Conservation (phyloP, 108 stramenopile species). For the Pseudonitzschia pungens region DNA sequence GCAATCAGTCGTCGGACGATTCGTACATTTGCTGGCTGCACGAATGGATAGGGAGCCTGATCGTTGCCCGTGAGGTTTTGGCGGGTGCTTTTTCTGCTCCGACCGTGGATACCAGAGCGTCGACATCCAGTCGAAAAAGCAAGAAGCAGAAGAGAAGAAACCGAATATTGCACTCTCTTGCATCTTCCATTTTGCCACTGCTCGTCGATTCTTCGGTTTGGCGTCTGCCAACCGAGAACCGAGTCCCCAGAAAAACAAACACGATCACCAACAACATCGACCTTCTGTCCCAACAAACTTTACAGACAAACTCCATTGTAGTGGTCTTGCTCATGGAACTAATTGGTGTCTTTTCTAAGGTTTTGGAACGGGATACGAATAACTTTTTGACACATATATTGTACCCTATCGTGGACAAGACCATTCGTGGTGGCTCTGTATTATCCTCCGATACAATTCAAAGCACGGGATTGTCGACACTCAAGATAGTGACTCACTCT, state of each 20-base stretch:
- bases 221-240: conserved; percentile 12
- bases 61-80: conserved; percentile 27
- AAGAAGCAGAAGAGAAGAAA: conserved; percentile 1
- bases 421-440: conserved; percentile 1
- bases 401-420: conserved; percentile 25
- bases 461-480: neutral
- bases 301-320: neutral
- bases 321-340: conserved; percentile 15
- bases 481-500: neutral
- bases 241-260: neutral
- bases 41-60: conserved; percentile 30
- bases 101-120: no score
- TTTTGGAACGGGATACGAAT: neutral
- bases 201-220: conserved; percentile 15
- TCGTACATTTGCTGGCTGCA: neutral
- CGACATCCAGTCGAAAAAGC: neutral
- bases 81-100: conserved; percentile 16
- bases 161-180: conserved; percentile 20
- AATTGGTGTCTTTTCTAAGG: neutral
- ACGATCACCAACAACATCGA: neutral
- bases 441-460: neutral
- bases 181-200: conserved; percentile 16
- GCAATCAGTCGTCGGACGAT: neutral
- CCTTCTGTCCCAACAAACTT: neutral
- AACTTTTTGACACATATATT: neutral